Evolutionary conservation across 106 monocot species (phyloP), one percentile per base, ranked within the genome.

Genomic region (Narthecium ossifragum): DNA sequence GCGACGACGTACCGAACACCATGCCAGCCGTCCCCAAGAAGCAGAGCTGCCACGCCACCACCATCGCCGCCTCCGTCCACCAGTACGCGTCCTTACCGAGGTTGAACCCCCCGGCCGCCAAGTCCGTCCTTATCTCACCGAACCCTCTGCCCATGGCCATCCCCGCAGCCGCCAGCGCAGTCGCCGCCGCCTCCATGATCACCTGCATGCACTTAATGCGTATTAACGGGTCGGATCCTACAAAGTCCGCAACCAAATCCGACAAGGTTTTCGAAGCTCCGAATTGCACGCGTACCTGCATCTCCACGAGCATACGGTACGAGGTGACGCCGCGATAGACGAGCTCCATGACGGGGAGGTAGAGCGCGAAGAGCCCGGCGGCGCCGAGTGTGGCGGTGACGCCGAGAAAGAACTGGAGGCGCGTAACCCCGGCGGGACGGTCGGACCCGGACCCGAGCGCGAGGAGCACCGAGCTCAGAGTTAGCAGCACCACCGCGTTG

Each of bases 11-110:
- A 30, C 81, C 41, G 75, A 75, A 89, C 18, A 85, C 65, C 68
- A 78, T 45, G 51, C 89, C 89, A 0, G 89, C 77, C 17, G 84
- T 89, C 46, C 80, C 80, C 84, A 85, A 72, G 66, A 85, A 84
- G 59, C 71, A 72, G 54, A 81, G 23, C 75, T 85, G 89, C 89
- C 84, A 84, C 26, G 51, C 40, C 25, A 65, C 60, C 15, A 70
- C 58, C 20, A 48, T 73, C 20, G 36, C 64, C 14, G 17, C 69
- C 3, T 81, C 46, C 45, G 54, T 57, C 32, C 6, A 37, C 77
- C 77, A 80, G 57, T 89, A 89, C 45, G 23, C 33, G 4, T 26
- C 47, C 49, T 22, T 17, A 17, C 78, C 78, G 1, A 75, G 61
- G 33, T 78, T 51, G 56, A 80, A 89, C 48, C 57, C 31, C 17